phyloP scores from a whole-genome alignment of 371 early-diverging fungal genomes.

The Capillidium rhysosporum region DNA sequence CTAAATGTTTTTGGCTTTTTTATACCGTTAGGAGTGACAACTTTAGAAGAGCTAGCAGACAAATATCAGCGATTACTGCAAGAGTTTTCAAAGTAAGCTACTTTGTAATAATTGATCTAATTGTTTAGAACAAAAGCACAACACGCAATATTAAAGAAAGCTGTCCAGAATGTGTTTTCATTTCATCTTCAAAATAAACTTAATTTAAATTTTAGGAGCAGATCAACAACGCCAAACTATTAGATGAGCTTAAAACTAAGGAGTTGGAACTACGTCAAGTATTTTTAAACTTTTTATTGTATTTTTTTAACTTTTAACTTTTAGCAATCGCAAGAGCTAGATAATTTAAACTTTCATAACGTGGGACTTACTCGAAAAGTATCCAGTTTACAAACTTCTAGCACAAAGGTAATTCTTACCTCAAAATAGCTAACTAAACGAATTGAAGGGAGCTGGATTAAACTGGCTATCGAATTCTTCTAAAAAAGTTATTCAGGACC shows the following conservation, averaged over 20 bases:
- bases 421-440: background rate
- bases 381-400: background rate
- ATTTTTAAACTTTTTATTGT: too few relatives aligned
- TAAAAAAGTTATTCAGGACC: too few relatives aligned
- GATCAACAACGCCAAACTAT: slow-evolving; percentile 25
- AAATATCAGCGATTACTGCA: slow-evolving; percentile 32
- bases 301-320: too few relatives aligned
- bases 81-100: slow-evolving; percentile 29
- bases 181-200: background rate
- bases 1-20: background rate
- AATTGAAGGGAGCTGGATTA: background rate
- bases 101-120: background rate
- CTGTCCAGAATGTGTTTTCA: slow-evolving; percentile 25
- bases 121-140: slow-evolving; percentile 29
- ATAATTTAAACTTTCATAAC: slow-evolving; percentile 5
- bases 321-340: slow-evolving; percentile 2
- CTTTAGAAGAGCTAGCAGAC: slow-evolving; percentile 27
- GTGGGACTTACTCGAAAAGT: slow-evolving; percentile 2
- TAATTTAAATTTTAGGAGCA: slow-evolving; percentile 20
- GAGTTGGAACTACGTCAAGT: slow-evolving; percentile 39
- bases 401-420: background rate
- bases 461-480: background rate
- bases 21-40: background rate
- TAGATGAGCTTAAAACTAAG: slow-evolving; percentile 30
- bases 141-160: slow-evolving; percentile 33